phyloP scores from a whole-genome alignment of 306 rosid genomes.

The Cicer judaicum region DNA sequence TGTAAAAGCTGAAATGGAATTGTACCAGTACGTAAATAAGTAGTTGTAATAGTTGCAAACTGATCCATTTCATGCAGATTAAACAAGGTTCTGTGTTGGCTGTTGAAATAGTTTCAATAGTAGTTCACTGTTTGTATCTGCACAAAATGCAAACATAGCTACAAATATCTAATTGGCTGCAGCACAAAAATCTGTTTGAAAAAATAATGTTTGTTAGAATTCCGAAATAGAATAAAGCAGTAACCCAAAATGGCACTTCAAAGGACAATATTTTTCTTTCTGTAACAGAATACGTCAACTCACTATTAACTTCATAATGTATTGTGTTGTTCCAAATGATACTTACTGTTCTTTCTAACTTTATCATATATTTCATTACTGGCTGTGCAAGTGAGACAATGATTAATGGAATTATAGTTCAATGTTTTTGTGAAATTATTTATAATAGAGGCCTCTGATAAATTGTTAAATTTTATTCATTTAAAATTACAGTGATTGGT shows the following conservation, averaged over 20 bases:
- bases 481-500: slow-evolving; percentile 25
- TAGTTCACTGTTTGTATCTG: background rate
- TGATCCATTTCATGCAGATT: background rate
- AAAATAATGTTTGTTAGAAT: background rate
- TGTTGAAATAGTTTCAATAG: slow-evolving; percentile 1
- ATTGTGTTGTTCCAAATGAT: slow-evolving; percentile 1
- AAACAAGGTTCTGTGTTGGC: background rate
- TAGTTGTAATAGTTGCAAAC: background rate
- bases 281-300: background rate
- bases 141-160: background rate
- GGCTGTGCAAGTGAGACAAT: slow-evolving; percentile 21
- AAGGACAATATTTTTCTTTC: background rate
- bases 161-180: slow-evolving; percentile 16
- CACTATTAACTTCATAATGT: background rate
- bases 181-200: slow-evolving; percentile 3
- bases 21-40: slow-evolving; percentile 15
- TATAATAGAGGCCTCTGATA: background rate
- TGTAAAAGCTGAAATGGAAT: slow-evolving; percentile 28
- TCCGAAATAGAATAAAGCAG: background rate
- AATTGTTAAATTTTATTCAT: slow-evolving; percentile 28
- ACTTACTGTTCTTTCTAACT: background rate
- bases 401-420: slow-evolving; percentile 3
- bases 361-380: slow-evolving; percentile 20
- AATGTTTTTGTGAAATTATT: slow-evolving; percentile 18
- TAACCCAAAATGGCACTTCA: background rate